Percentiles rank a stretch among this genome's conserved stretches.
phyloP scores from a whole-genome alignment of 2,329 filamentous ascomycete genomes.

The Verticillium klebahnii region DNA sequence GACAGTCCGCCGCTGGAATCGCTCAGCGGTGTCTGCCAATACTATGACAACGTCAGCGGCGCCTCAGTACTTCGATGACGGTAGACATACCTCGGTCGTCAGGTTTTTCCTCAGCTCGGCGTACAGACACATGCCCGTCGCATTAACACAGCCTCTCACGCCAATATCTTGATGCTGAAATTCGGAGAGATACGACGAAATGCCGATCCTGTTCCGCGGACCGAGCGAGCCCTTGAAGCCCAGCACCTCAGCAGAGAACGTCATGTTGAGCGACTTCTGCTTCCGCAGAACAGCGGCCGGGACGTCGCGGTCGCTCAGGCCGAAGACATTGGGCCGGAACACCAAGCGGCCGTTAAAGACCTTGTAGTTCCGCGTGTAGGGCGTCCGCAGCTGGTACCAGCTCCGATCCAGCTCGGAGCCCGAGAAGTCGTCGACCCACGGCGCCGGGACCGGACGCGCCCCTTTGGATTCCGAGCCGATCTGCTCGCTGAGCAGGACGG shows the following conservation, averaged over 20 bases:
- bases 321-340: slow-evolving; percentile 22
- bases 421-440: slow-evolving; percentile 5
- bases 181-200: slow-evolving; percentile 20
- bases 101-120: slow-evolving; percentile 3
- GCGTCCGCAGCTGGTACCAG: slow-evolving; percentile 10
- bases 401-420: neutral
- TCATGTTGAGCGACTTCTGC: slow-evolving; percentile 23
- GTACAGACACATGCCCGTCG: slow-evolving; percentile 13
- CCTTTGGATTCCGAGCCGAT: neutral
- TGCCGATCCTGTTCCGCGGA: slow-evolving; percentile 15
- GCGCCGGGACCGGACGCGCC: neutral
- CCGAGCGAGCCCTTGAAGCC: slow-evolving; percentile 10
- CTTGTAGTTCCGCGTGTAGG: slow-evolving; percentile 4
- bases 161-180: slow-evolving; percentile 19
- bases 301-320: slow-evolving; percentile 20
- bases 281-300: slow-evolving; percentile 21
- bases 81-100: slow-evolving; percentile 4
- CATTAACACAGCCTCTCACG: slow-evolving; percentile 16
- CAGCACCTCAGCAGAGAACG: slow-evolving; percentile 16
- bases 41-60: neutral
- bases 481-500: slow-evolving; percentile 6
- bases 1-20: neutral
- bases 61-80: neutral
- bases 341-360: slow-evolving; percentile 17
- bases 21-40: slow-evolving; percentile 5